Evolutionary conservation across 1,284 basidiomycete species (phyloP), one percentile per base, ranked within the genome.

Genomic region (Apiotrichum akiyoshidainum): DNA sequence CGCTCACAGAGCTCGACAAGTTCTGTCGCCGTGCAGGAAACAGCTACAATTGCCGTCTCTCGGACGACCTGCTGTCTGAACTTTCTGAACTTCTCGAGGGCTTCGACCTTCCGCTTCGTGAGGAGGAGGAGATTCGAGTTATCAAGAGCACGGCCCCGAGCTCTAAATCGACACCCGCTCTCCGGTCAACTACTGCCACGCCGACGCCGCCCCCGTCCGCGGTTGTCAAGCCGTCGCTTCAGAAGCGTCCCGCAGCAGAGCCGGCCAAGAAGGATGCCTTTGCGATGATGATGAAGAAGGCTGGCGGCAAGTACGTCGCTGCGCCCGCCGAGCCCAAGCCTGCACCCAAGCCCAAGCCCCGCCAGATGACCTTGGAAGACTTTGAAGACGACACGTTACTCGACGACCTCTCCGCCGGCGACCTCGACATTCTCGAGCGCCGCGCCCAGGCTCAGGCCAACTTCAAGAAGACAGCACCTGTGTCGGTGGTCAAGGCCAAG

Each of bases 31-130:
- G 72, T 34, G 64, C 64, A 0, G 60, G 67, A 5, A 67, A 65
- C 22, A 69, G 69, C n/a, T 74, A 77, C 60, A 66, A 65, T 34
- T 73, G 71, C 45, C 70, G 73, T n/a, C 66, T 79, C 2, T 70
- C 73, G 11, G 76, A 79, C 47, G 72, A 74, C 45, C 66, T 73
- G 34, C 61, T 78, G 11, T 74, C 77, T 3, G 78, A 79, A 49
- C 58, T 79, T 8, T 72, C 78, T 14, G 75, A 76, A 13, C 52
- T 78, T 21, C 65, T 79, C 10, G 61, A 55, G 9, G 67, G 68
- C 0, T 77, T 78, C 63, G 68, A 76, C 46, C 51, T 65, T 17
- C 42, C 54, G 26, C 62, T 73, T 9, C 69, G 67, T 1, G 57
- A 48, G 19, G 73, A 74, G 26, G 75, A 78, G 40, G 77, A 77